phyloP scores from a whole-genome alignment of 805 yeast species.

The Nakazawaea pomicola region DNA sequence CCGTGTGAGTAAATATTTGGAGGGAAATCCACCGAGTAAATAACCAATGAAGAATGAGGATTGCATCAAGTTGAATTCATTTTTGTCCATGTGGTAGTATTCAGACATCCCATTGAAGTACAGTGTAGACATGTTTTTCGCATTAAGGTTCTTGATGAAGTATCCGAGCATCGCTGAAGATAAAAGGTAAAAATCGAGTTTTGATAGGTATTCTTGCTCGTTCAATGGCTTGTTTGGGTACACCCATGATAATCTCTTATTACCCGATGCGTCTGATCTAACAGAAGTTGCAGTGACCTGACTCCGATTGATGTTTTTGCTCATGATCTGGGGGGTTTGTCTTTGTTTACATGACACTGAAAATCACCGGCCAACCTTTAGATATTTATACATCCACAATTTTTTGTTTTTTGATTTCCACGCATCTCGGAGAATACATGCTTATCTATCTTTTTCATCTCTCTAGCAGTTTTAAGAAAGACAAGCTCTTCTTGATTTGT shows the following conservation, averaged over 20 bases:
- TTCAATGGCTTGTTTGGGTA: not conserved
- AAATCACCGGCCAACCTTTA: too few species aligned
- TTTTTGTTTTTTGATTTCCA: too few species aligned
- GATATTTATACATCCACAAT: too few species aligned
- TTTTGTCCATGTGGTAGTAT: constrained; percentile 25
- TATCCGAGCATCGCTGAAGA: constrained; percentile 21
- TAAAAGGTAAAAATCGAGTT: constrained; percentile 17
- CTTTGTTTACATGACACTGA: too few species aligned
- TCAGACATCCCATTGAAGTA: constrained; percentile 32
- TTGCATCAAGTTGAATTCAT: constrained; percentile 7
- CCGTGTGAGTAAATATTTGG: constrained; percentile 36
- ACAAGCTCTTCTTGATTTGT: too few species aligned
- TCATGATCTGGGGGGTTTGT: too few species aligned
- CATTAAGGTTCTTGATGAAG: constrained; percentile 30
- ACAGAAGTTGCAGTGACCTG: too few species aligned
- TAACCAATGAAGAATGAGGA: constrained; percentile 35
- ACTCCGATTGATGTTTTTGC: too few species aligned
- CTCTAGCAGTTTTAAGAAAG: too few species aligned
- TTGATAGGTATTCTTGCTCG: constrained; percentile 13
- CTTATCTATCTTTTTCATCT: too few species aligned
- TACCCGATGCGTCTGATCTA: too few species aligned
- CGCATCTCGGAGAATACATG: too few species aligned
- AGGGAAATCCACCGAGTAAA: constrained; percentile 46
- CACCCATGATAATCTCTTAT: constrained; percentile 1
- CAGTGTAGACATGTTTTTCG: constrained; percentile 28